A percentile compares a stretch with the other conserved stretches of the same genome.
Evolutionary conservation across 2,329 filamentous ascomycete species (phyloP).

Genomic region (Drechslerella coelobrocha): DNA sequence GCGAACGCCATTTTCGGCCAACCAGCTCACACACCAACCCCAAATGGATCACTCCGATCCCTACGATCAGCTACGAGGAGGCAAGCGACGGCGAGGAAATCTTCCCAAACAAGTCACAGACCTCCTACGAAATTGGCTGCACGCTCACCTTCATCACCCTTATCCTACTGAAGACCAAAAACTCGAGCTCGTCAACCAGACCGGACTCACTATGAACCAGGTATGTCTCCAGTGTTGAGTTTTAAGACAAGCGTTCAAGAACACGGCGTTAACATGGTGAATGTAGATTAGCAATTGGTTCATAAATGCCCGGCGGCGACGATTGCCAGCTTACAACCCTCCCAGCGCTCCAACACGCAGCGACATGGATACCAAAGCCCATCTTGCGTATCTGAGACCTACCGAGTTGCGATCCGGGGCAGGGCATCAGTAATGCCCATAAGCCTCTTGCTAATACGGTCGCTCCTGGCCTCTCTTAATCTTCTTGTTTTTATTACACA

Average conservation of each 20-base stretch:
- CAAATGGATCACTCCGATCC: conserved; percentile 54
- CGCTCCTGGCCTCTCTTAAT: conserved; percentile 19
- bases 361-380: conserved; percentile 40
- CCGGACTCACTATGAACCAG: conserved; percentile 71
- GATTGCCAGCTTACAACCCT: conserved; percentile 61
- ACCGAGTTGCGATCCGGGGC: conserved; percentile 40
- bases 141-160: conserved; percentile 76
- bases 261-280: conserved; percentile 14
- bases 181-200: conserved; percentile 76
- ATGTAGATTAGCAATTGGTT: conserved; percentile 77
- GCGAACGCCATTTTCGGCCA: conserved; percentile 53
- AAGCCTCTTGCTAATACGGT: neutral
- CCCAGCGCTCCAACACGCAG: conserved; percentile 22
- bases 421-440: conserved; percentile 27
- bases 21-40: conserved; percentile 47
- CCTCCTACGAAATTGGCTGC: conserved; percentile 79
- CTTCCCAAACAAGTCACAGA: conserved; percentile 89
- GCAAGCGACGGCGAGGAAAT: conserved; percentile 74
- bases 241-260: neutral
- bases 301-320: conserved; percentile 75
- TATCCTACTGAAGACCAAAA: conserved; percentile 91
- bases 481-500: conserved; percentile 4
- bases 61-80: conserved; percentile 55
- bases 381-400: conserved; percentile 41
- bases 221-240: conserved; percentile 46